phyloP scores from a whole-genome alignment of 106 monocot genomes.

The Dendrobium huoshanense region DNA sequence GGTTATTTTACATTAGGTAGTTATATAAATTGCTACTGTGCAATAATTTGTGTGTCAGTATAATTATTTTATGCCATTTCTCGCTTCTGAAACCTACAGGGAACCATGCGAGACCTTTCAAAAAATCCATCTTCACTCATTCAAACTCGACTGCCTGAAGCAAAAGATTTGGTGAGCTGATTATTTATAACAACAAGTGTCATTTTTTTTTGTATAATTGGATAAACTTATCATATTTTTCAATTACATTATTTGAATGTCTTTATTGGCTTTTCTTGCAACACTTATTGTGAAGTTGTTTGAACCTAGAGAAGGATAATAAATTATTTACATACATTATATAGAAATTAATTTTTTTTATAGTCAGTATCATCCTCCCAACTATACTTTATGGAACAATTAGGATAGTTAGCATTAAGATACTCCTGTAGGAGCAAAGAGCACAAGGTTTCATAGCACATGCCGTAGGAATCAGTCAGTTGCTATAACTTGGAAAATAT shows the following conservation, averaged over 20 bases:
- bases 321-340: not conserved
- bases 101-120: constrained; percentile 17
- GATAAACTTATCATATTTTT: not conserved
- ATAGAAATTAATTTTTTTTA: not conserved
- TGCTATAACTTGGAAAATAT: too few relatives aligned
- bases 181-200: not conserved
- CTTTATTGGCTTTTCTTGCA: not conserved
- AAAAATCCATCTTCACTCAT: constrained; percentile 10
- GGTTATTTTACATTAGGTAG: not conserved
- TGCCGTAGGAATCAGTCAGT: too few relatives aligned
- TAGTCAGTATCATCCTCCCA: too few relatives aligned
- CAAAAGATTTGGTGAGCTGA: constrained; percentile 4
- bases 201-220: not conserved
- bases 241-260: not conserved
- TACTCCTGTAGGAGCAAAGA: too few relatives aligned
- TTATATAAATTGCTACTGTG: not conserved
- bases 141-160: not conserved
- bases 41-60: not conserved
- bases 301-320: not conserved
- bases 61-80: not conserved
- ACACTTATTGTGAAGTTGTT: too few relatives aligned
- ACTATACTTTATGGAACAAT: not conserved
- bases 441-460: too few relatives aligned
- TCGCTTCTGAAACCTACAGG: constrained; percentile 1
- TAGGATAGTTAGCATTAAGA: not conserved